Evolutionary conservation across 371 early-diverging fungal genomes (phyloP).

Genomic region (Coemansia sp.): DNA sequence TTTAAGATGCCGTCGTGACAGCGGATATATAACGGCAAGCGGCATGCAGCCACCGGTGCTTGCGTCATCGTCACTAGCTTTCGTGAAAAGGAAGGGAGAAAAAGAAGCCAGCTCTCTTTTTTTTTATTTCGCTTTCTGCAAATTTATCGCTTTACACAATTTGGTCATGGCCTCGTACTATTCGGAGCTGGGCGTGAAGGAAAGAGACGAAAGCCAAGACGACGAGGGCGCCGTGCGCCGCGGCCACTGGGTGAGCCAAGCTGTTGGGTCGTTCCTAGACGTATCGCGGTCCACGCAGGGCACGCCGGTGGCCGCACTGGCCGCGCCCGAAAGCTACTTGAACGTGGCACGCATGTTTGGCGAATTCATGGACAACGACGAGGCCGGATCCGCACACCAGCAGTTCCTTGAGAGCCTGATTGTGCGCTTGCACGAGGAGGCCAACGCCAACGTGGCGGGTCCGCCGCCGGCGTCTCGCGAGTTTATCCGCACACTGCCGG

Average conservation of each 20-base stretch:
- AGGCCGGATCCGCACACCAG: conserved; percentile 53
- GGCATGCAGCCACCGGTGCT: no score
- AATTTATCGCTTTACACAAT: neutral
- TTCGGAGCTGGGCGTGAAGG: conserved; percentile 34
- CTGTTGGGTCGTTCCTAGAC: conserved; percentile 39
- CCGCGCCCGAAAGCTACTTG: conserved; percentile 38
- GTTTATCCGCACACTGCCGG: conserved; percentile 58
- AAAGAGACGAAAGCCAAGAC: conserved; percentile 25
- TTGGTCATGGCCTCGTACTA: conserved; percentile 38
- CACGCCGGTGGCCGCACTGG: conserved; percentile 36
- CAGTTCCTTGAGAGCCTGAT: conserved; percentile 59
- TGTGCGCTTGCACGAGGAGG: conserved; percentile 63
- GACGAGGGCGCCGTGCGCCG: conserved; percentile 7
- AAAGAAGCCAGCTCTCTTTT: neutral
- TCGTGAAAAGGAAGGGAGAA: neutral
- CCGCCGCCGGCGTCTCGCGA: conserved; percentile 65
- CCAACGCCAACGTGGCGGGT: conserved; percentile 56
- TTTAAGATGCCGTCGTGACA: neutral
- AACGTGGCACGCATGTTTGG: conserved; percentile 53
- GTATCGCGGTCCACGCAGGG: conserved; percentile 30
- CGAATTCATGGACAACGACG: conserved; percentile 52
- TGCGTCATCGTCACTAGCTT: neutral
- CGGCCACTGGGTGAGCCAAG: conserved; percentile 37
- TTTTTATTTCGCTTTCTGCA: neutral
- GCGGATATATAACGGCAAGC: no score